Conservation (phyloP, 2,329 filamentous ascomycete species). For the Dactylellina leptospora region DNA sequence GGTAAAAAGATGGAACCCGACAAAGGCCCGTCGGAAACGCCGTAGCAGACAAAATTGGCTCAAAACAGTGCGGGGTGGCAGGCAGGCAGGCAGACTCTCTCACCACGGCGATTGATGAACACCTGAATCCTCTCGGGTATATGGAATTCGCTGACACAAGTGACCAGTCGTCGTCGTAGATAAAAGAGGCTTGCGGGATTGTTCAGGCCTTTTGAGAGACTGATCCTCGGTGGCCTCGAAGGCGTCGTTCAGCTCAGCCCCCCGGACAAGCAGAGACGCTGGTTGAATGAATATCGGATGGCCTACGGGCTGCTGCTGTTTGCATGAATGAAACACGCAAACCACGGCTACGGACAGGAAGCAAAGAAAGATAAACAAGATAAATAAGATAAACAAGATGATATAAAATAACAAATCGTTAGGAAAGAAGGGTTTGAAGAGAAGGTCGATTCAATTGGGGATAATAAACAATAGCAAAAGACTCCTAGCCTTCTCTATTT, state of each 20-base stretch:
- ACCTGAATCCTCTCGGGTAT: background rate
- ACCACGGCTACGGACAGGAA: background rate
- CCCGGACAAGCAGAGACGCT: constrained; percentile 14
- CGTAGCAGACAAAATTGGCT: constrained; percentile 45
- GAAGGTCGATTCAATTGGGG: constrained; percentile 1
- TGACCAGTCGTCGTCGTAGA: constrained; percentile 16
- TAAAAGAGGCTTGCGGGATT: constrained; percentile 6
- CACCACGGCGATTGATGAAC: constrained; percentile 37
- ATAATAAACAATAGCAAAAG: background rate
- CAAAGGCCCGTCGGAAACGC: constrained; percentile 12
- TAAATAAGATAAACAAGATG: constrained; percentile 6
- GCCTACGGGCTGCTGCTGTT: constrained; percentile 11
- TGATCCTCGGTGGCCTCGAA: background rate
- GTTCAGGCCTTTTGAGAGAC: background rate
- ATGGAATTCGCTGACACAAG: background rate
- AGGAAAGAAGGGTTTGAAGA: constrained; percentile 1
- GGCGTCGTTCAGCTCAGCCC: constrained; percentile 41
- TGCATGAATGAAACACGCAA: constrained; percentile 36
- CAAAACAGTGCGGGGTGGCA: constrained; percentile 51
- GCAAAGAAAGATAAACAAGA: constrained; percentile 2
- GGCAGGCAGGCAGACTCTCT: constrained; percentile 14
- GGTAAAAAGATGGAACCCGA: background rate
- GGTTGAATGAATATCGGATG: constrained; percentile 22
- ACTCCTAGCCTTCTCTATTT: constrained; percentile 37
- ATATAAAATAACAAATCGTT: background rate